A percentile compares a stretch with the other conserved stretches of the same genome.
Evolutionary conservation across 306 rosid genomes (phyloP).

Genomic region (Cicer cuneatum): DNA sequence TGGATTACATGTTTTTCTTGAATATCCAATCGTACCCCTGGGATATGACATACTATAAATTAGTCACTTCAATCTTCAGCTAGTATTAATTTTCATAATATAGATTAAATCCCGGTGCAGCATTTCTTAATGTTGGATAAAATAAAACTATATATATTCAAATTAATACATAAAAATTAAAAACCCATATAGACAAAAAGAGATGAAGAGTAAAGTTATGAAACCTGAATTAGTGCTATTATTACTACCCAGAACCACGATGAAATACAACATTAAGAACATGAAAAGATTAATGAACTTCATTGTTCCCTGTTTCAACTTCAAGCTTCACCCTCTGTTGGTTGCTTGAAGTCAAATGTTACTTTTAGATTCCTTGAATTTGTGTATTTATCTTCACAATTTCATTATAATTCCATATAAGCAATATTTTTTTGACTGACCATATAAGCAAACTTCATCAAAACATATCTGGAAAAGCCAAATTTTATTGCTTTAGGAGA

Average conservation of each 20-base stretch:
- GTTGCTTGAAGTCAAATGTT: constrained; percentile 25
- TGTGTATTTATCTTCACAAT: constrained; percentile 26
- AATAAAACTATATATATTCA: constrained; percentile 2
- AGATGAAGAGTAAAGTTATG: constrained; percentile 2
- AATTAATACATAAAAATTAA: background rate
- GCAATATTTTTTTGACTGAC: too few relatives aligned
- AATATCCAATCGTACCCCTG: constrained; percentile 60
- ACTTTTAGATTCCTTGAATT: constrained; percentile 32
- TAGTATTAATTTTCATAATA: constrained; percentile 27
- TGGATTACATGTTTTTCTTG: constrained; percentile 58
- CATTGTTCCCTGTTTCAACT: constrained; percentile 31
- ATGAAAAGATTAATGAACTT: constrained; percentile 8
- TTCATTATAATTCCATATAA: constrained; percentile 1
- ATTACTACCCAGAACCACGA: constrained; percentile 24
- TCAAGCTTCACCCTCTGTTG: too few relatives aligned
- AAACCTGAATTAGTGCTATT: constrained; percentile 43
- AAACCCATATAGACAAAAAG: background rate
- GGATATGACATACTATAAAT: constrained; percentile 41
- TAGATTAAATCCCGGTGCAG: background rate
- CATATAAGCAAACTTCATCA: constrained; percentile 1
- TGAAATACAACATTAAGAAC: constrained; percentile 37
- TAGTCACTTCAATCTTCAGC: constrained; percentile 45
- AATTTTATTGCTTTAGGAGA: constrained; percentile 1
- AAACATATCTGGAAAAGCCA: background rate
- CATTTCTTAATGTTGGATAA: background rate